Percentiles rank a stretch among this genome's conserved stretches.
Conservation (phyloP, 2,329 filamentous ascomycete genomes). For the Fusarium bactridioides region DNA sequence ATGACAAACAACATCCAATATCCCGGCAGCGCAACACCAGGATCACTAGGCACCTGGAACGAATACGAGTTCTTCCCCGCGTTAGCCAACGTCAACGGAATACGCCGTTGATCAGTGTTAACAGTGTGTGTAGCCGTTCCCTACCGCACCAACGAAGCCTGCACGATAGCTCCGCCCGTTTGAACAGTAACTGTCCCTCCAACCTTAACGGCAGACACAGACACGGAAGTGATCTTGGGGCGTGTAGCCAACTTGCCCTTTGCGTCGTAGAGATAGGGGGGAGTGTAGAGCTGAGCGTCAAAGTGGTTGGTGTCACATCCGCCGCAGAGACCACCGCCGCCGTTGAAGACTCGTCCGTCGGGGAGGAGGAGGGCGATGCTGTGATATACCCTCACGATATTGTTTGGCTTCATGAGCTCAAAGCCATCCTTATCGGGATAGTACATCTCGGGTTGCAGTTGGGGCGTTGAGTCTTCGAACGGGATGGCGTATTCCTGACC, state of each 20-base stretch:
- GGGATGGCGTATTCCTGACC: constrained; percentile 43
- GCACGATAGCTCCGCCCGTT: not conserved
- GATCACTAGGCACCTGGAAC: constrained; percentile 20
- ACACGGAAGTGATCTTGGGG: constrained; percentile 16
- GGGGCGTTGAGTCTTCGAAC: constrained; percentile 24
- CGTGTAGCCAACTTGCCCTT: constrained; percentile 16
- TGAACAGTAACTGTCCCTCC: constrained; percentile 7
- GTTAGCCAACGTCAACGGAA: not conserved
- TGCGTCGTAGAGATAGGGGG: constrained; percentile 14
- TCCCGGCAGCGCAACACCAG: constrained; percentile 27
- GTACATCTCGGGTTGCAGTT: constrained; percentile 23
- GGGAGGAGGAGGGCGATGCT: constrained; percentile 24
- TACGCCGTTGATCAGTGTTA: constrained; percentile 28
- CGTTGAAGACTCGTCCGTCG: constrained; percentile 27
- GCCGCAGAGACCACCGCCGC: constrained; percentile 23
- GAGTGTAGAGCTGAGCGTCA: constrained; percentile 28
- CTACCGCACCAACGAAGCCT: constrained; percentile 21
- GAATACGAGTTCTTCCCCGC: constrained; percentile 13
- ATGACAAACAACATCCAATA: constrained; percentile 38
- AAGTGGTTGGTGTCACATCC: constrained; percentile 28
- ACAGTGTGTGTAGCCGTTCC: constrained; percentile 28
- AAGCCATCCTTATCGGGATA: not conserved
- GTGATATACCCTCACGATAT: constrained; percentile 21
- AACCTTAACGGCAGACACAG: not conserved
- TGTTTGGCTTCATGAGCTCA: constrained; percentile 21